Evolutionary conservation across 2,329 filamentous ascomycete species (phyloP).

Genomic region (Dactylellina sp.): DNA sequence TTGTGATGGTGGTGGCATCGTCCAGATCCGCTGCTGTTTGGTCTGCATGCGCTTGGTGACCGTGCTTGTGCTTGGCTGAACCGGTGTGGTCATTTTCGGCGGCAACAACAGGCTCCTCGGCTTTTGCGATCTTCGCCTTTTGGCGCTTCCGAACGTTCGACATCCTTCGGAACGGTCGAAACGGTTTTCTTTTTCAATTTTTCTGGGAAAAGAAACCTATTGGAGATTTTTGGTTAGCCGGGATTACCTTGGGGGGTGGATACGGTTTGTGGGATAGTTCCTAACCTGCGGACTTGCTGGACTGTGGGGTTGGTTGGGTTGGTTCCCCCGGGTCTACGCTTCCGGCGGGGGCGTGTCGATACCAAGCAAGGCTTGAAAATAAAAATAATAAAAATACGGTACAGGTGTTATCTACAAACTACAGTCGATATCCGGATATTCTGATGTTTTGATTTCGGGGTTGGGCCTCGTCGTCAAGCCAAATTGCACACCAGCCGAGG

Average conservation of each 20-base stretch:
- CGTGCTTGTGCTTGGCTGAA: neutral
- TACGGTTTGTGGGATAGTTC: slow-evolving; percentile 16
- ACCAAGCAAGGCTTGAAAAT: slow-evolving; percentile 11
- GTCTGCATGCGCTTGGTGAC: slow-evolving; percentile 7
- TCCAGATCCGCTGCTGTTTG: slow-evolving; percentile 18
- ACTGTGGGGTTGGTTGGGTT: no score
- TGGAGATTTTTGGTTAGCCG: slow-evolving; percentile 11
- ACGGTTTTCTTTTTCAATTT: slow-evolving; percentile 12
- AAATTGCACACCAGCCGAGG: slow-evolving; percentile 45
- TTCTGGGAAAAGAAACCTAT: slow-evolving; percentile 1
- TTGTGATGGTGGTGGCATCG: slow-evolving; percentile 11
- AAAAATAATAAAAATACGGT: neutral
- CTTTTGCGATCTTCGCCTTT: slow-evolving; percentile 52
- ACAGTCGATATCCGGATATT: slow-evolving; percentile 26
- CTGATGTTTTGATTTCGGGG: no score
- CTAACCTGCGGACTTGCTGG: no score
- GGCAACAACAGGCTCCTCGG: slow-evolving; percentile 43
- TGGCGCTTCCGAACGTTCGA: slow-evolving; percentile 55
- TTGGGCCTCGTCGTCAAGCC: slow-evolving; percentile 14
- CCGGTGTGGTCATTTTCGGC: slow-evolving; percentile 36
- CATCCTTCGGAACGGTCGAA: slow-evolving; percentile 43
- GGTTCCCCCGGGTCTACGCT: slow-evolving; percentile 28
- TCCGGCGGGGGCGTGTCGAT: slow-evolving; percentile 19
- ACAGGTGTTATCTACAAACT: neutral
- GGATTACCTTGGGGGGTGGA: neutral